phyloP scores from a whole-genome alignment of 192 early-diverging fungal species.

The Helicostylum pulchrum region DNA sequence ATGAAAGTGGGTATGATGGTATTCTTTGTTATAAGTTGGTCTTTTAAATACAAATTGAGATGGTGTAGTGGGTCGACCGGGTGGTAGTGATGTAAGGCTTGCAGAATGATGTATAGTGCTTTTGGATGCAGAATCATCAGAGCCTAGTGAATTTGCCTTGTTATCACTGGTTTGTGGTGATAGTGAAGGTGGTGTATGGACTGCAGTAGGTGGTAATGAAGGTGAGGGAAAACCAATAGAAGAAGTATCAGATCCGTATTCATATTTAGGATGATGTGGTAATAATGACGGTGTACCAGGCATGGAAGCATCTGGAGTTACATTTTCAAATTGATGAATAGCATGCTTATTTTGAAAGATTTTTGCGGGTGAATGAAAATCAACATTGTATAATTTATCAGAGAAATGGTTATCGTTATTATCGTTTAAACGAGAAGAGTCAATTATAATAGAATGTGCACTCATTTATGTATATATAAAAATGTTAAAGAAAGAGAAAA shows the following conservation, averaged over 20 bases:
- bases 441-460: neutral
- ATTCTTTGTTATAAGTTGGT: constrained; percentile 39
- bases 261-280: neutral
- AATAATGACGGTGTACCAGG: constrained; percentile 29
- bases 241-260: neutral
- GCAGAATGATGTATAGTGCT: neutral
- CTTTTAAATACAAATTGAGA: constrained; percentile 40
- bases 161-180: constrained; percentile 31
- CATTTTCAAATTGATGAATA: constrained; percentile 32
- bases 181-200: constrained; percentile 32
- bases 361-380: constrained; percentile 34
- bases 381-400: constrained; percentile 22
- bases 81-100: constrained; percentile 2
- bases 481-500: constrained; percentile 4
- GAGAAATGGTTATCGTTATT: neutral
- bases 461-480: constrained; percentile 4
- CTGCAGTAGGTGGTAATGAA: constrained; percentile 12
- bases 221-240: constrained; percentile 10
- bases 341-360: constrained; percentile 24
- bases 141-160: neutral
- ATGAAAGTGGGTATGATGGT: constrained; percentile 39
- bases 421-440: neutral
- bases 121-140: neutral
- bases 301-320: constrained; percentile 32
- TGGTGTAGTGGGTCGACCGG: constrained; percentile 29